Conservation (phyloP, 768 basidiomycete species). For the Hygrophorus russula region DNA sequence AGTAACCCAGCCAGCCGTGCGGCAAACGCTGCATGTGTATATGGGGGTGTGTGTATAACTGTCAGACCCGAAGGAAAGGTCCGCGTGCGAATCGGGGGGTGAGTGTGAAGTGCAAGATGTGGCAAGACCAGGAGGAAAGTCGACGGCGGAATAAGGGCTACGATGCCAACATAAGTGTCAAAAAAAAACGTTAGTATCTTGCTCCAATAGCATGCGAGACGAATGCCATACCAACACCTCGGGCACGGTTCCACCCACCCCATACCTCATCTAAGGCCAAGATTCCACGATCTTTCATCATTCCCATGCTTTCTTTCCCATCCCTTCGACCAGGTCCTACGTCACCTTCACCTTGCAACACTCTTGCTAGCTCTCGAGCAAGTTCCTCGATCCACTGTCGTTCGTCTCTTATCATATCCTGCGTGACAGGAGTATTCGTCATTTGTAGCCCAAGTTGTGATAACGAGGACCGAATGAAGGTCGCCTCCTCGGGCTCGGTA, state of each 20-base stretch:
- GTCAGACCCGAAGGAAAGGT: slow-evolving; percentile 64
- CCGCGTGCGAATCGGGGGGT: slow-evolving; percentile 55
- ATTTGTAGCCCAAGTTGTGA: slow-evolving; percentile 82
- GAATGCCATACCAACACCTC: slow-evolving; percentile 69
- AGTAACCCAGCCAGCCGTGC: slow-evolving; percentile 51
- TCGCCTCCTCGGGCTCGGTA: slow-evolving; percentile 70
- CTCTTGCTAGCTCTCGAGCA: slow-evolving; percentile 66
- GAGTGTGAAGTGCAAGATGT: slow-evolving; percentile 51
- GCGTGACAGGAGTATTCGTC: slow-evolving; percentile 70
- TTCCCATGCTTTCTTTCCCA: slow-evolving; percentile 24
- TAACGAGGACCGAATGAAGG: slow-evolving; percentile 80
- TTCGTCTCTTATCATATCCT: slow-evolving; percentile 83
- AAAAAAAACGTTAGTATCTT: not conserved
- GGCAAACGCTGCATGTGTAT: slow-evolving; percentile 56
- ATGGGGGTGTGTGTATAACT: slow-evolving; percentile 79
- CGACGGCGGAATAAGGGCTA: slow-evolving; percentile 83
- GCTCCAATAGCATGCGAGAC: slow-evolving; percentile 1
- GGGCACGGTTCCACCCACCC: slow-evolving; percentile 91
- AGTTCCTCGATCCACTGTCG: slow-evolving; percentile 68
- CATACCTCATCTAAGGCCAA: slow-evolving; percentile 88
- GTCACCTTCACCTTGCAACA: slow-evolving; percentile 41
- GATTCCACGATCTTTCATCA: slow-evolving; percentile 74
- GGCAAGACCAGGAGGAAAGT: slow-evolving; percentile 73
- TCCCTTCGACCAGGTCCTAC: slow-evolving; percentile 18
- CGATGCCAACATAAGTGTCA: not conserved